These are phyloP conservation scores for Talaromyces thailandensis DNA, from an alignment of 495 filamentous ascomycete species.

Conservation along the genomic window DNA sequence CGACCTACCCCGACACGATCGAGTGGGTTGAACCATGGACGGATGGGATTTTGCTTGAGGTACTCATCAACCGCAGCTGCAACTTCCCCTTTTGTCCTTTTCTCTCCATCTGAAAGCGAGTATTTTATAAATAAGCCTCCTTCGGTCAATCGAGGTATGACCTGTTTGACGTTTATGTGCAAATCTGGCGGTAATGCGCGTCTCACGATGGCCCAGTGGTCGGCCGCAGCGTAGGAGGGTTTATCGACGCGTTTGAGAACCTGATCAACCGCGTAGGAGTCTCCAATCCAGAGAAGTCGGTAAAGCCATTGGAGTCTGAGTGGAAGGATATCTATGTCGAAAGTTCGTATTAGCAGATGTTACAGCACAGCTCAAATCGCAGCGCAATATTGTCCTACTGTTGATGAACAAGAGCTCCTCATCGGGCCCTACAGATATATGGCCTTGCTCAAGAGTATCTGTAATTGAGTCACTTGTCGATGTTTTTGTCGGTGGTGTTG, in stretches of 20 bases:
- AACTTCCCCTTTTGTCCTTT: conserved; percentile 46
- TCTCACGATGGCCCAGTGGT: conserved; percentile 55
- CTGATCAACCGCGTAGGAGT: conserved; percentile 44
- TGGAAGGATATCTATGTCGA: conserved; percentile 66
- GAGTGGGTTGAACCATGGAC: conserved; percentile 84
- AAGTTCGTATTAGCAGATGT: not conserved
- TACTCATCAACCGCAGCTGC: conserved; percentile 44
- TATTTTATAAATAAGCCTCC: conserved; percentile 94
- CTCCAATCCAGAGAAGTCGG: conserved; percentile 47
- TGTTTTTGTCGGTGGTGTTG: not conserved
- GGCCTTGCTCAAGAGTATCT: conserved; percentile 37
- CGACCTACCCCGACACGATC: conserved; percentile 55
- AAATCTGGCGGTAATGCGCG: conserved; percentile 48
- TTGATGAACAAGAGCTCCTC: conserved; percentile 86
- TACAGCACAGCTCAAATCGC: not conserved
- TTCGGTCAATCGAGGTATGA: conserved; percentile 77
- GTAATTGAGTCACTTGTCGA: not conserved
- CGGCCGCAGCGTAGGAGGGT: conserved; percentile 44
- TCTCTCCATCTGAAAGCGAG: conserved; percentile 39
- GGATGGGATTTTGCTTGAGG: conserved; percentile 61
- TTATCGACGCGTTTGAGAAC: conserved; percentile 57
- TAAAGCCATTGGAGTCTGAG: conserved; percentile 62
- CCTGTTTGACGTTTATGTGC: conserved; percentile 63
- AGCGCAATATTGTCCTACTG: conserved; percentile 46
- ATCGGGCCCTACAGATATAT: conserved; percentile 60